Evolutionary conservation across 1,284 basidiomycete species (phyloP), one percentile per base, ranked within the genome.

Genomic region (Termitomyces sp.): DNA sequence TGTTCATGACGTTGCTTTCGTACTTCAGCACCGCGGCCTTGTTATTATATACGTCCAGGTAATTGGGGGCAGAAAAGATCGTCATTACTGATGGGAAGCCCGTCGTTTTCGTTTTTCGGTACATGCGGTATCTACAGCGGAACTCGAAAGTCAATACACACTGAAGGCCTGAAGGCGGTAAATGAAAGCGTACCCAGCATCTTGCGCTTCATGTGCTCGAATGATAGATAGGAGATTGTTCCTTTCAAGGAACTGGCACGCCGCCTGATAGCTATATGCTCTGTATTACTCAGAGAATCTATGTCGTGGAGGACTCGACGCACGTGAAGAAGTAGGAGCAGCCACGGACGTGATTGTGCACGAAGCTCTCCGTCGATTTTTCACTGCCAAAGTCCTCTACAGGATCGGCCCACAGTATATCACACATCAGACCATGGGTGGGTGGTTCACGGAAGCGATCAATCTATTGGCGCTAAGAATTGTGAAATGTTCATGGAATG

Each of bases 21-120:
- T 97, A 96, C 75, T 97, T 96, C 67, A 97, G 83, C 5, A 97
- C 94, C 1, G 94, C 94, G 1, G 94, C 94, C 75, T 96, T 97
- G 77, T 97, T 97, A 71, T 94, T 93, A 73, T 97, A 97, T 34
- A 96, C 91, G 67, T 97, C 94, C 52, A 97, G 86, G 69, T 97
- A 97, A 71, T 97, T 97, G 26, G 94, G 92, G 6, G 94, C 94
- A 10, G 90, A 93, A 73, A 97, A 97, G 64, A 97, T 94, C 44
- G 94, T 97, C 91, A 97, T 96, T 57, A 97, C 92, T 10, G 93
- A 94, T 3, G 94, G 94, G 71, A 88, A 88, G 2, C 86, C 94
- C 0, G 94, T 97, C 44, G 90, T 91, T 71, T 94, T 91, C 15
- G 94, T 96, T 75, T 97, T 97, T 64, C 92, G 88, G 70, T 97